Base-by-base conservation (phyloP, 805 yeast species). In the Candida loeiensis region DNA sequence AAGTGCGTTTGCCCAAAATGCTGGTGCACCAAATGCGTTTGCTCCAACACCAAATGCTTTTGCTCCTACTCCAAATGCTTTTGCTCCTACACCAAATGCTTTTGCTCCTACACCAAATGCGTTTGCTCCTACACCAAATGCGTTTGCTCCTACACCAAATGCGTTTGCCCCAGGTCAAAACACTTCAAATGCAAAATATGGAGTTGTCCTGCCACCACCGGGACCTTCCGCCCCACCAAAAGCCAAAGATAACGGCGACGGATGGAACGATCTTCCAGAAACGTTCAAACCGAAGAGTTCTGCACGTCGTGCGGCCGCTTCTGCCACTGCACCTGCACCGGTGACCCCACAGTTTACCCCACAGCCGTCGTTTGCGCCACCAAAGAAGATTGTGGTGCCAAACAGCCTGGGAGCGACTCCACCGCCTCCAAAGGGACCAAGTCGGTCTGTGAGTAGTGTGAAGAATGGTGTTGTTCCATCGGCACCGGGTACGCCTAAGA, bases 231-330 rank as follows among this genome's bases (percentile, higher is more conserved):
- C 38, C 7, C 51, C 61, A 4, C 48, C 50, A 11, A 53, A 61
- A 28, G 44, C 60, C 4, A 45, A 50, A 45, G 61, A 59, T 39
- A 77, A 77, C 31, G 75, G 75, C 27, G 85, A 80, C 27, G 87
- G 86, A 3, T 81, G 88, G 87, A 81, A 80, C 50, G 86, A 80
- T 53, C 62, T 82, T 45, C 87, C 88, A 36, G 70, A 76, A 8
- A 62, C 71, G 7, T 73, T 73, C 61, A 72, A 72, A 39, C 52
- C 58, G 2, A 60, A 59, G 45, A 55, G 65, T 1, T 54, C 62
- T 20, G 59, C 72, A 7, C 73, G 74, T 37, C 65, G 73, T 27
- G 64, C 73, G 21, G 72, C 76, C 15, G 68, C 79, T 13, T 63
- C 76, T 5, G 64, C 69, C 13, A 63, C 59, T 12, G 56, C 20